These are phyloP conservation scores for Basidiobolus meristosporus DNA, from an alignment of 371 early-diverging fungal species.

Conservation along the genomic window DNA sequence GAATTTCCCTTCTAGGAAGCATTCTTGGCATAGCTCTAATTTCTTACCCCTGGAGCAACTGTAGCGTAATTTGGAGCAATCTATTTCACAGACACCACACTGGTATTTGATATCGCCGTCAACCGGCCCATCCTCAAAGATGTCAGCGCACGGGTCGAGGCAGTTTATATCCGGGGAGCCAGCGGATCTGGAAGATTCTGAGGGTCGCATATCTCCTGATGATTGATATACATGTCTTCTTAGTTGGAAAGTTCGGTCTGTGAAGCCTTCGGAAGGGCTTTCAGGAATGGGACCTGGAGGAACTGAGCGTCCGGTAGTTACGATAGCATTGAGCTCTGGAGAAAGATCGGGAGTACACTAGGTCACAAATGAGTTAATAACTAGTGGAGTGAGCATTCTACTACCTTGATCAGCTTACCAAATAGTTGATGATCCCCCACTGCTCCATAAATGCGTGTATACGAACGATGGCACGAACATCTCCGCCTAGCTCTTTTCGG, in stretches of 20 bases:
- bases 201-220: background rate
- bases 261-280: too few species aligned
- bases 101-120: conserved; percentile 8
- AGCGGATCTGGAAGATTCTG: conserved; percentile 26
- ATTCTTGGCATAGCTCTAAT: conserved; percentile 70
- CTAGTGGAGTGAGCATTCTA: conserved; percentile 85
- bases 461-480: conserved; percentile 91
- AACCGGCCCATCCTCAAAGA: background rate
- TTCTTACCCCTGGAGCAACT: conserved; percentile 61
- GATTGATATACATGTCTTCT: background rate
- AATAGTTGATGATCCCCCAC: conserved; percentile 97
- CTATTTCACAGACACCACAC: conserved; percentile 80
- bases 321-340: conserved; percentile 16
- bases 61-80: conserved; percentile 61
- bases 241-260: background rate
- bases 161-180: conserved; percentile 16
- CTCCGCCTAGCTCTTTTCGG: conserved; percentile 84
- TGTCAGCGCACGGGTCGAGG: conserved; percentile 7
- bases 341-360: conserved; percentile 71
- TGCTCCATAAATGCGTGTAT: conserved; percentile 97
- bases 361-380: conserved; percentile 52
- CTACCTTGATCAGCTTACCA: conserved; percentile 87
- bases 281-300: too few species aligned
- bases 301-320: background rate
- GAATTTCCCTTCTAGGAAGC: conserved; percentile 88